Base-by-base conservation (phyloP, 495 filamentous ascomycete genomes). In the Penicillium goetzii region DNA sequence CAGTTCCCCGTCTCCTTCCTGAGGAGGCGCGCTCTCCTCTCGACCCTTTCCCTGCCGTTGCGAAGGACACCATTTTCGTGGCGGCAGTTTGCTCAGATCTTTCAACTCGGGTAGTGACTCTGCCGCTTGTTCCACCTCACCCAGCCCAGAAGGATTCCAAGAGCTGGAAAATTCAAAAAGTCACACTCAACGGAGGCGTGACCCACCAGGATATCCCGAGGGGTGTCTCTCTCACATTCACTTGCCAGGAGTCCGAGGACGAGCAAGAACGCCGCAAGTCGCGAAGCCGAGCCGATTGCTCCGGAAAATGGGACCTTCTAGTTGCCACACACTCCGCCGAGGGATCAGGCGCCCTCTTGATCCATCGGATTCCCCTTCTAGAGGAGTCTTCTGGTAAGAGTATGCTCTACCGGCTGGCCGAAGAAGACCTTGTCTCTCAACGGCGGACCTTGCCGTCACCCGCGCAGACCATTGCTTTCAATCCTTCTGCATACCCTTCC, bases 51-150 rank as follows among this genome's bases (percentile, higher is more conserved):
- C 84, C 89, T 0, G 74, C 81, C 15, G 80, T 90, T 4, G 76
- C 92, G 21, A 85, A 81, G 28, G 75, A 84, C 38, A 86, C 84
- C 52, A 87, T 94, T 59, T 83, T 95, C 11, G 85, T 95, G 49
- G 81, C 88, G 0, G 85, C 87, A 7, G 83, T 90, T 0, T 94
- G 91, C 71, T 83, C 88, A 8, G 90, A 92, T 57, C 84, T 79
- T 34, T 85, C 84, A 12, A 81, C 90, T 14, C 86, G 85, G 56
- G 74, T 97, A 34, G 75, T 95, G 14, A 89, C 86, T 4, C 69
- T 97, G 7, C 92, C 92, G 1, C 78, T 95, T 36, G 80, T 80
- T 10, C 91, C 92, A 12, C 91, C 92, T 6, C 90, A 91, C 45
- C 83, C 87, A 33, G 60, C 66, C 7, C 73, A 75, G 38, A 81